phyloP scores from a whole-genome alignment of 2,329 filamentous ascomycete genomes.

The Alternaria consortialis region DNA sequence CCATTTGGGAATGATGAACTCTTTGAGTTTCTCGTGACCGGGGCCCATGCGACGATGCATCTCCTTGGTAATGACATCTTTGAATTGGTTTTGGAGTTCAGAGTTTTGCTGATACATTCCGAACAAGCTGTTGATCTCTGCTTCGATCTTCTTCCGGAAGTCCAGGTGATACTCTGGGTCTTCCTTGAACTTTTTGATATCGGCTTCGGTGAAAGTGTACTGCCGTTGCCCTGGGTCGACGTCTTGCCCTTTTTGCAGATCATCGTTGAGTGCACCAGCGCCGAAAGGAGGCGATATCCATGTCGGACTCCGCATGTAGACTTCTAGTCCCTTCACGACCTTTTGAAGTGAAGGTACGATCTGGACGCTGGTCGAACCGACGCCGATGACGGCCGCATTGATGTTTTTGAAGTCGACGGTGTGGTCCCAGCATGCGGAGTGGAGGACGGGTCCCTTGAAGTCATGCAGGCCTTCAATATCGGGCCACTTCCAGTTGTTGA shows the following conservation, averaged over 20 bases:
- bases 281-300: slow-evolving; percentile 54
- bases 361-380: slow-evolving; percentile 47
- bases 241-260: slow-evolving; percentile 47
- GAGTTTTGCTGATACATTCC: slow-evolving; percentile 61
- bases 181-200: slow-evolving; percentile 64
- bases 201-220: slow-evolving; percentile 59
- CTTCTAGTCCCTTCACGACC: slow-evolving; percentile 44
- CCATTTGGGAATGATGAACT: slow-evolving; percentile 60
- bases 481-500: slow-evolving; percentile 58
- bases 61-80: slow-evolving; percentile 52
- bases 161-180: slow-evolving; percentile 65
- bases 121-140: slow-evolving; percentile 62
- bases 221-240: slow-evolving; percentile 55
- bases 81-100: slow-evolving; percentile 55
- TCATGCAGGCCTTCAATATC: slow-evolving; percentile 54
- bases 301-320: slow-evolving; percentile 52
- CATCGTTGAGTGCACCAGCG: slow-evolving; percentile 44
- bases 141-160: slow-evolving; percentile 59
- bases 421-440: slow-evolving; percentile 56
- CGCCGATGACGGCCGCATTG: slow-evolving; percentile 44
- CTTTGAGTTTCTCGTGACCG: slow-evolving; percentile 54
- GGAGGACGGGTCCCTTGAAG: slow-evolving; percentile 56
- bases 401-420: slow-evolving; percentile 46
- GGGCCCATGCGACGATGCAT: slow-evolving; percentile 54
- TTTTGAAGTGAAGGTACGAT: slow-evolving; percentile 53